These are phyloP conservation scores for Achaetomium macrosporum DNA, from an alignment of 2,329 filamentous ascomycete genomes.

Conservation along the genomic window DNA sequence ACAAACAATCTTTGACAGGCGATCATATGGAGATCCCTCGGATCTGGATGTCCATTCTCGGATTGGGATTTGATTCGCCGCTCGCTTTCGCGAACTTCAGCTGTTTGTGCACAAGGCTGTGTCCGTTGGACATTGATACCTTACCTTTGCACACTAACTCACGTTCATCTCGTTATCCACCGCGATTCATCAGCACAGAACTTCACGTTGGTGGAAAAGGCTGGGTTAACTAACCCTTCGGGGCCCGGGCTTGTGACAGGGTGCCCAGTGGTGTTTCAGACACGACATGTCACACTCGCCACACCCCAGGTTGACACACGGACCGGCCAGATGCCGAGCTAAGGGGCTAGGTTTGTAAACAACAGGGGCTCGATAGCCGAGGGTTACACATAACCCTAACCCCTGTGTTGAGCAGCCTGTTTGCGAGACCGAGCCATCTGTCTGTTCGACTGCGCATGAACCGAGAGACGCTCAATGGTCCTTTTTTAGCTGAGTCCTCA, in stretches of 20 bases:
- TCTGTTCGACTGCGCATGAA: too few species aligned
- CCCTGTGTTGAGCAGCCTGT: not conserved
- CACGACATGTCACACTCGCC: not conserved
- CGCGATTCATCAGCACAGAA: too few species aligned
- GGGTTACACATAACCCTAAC: slow-evolving; percentile 3
- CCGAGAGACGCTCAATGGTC: too few species aligned
- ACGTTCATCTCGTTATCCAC: too few species aligned
- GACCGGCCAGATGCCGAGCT: slow-evolving; percentile 10
- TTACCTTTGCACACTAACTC: too few species aligned
- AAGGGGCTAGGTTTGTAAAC: slow-evolving; percentile 12
- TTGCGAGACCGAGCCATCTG: too few species aligned
- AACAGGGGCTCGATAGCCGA: slow-evolving; percentile 1
- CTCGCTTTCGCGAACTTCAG: too few species aligned
- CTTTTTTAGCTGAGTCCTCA: too few species aligned
- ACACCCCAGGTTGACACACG: slow-evolving; percentile 8
- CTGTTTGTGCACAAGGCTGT: too few species aligned
- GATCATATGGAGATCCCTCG: not conserved
- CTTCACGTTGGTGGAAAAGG: not conserved
- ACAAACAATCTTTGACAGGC: not conserved
- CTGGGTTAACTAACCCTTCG: not conserved
- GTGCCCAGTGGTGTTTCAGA: slow-evolving; percentile 16
- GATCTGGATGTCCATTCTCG: not conserved
- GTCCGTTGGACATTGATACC: too few species aligned
- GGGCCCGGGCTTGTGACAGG: not conserved
- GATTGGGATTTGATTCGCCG: not conserved